Percentiles rank a stretch among this genome's conserved stretches.
Conservation (phyloP, 495 filamentous ascomycete species). For the Tetracladium setigerum region DNA sequence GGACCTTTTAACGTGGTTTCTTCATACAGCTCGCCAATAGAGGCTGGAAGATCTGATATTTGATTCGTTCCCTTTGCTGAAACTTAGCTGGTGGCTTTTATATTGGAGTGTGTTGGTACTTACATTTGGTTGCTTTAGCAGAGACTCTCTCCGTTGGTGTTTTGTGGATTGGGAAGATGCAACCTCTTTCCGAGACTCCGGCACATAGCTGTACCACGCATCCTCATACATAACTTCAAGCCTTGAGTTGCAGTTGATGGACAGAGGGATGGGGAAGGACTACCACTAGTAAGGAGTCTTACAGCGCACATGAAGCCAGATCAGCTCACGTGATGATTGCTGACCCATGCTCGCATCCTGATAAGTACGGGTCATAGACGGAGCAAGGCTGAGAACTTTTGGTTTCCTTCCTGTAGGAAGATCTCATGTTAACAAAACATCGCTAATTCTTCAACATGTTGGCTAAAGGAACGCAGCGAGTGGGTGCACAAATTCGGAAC, state of each 20-base stretch:
- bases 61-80: conserved; percentile 30
- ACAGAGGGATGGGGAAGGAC: too few relatives aligned
- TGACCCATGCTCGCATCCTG: too few relatives aligned
- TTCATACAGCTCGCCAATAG: conserved; percentile 41
- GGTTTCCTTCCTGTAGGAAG: too few relatives aligned
- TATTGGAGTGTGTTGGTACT: conserved; percentile 24
- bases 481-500: not conserved
- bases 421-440: too few relatives aligned
- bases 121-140: conserved; percentile 65
- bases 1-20: conserved; percentile 44
- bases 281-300: too few relatives aligned
- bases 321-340: too few relatives aligned
- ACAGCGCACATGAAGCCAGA: too few relatives aligned
- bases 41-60: conserved; percentile 27
- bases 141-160: conserved; percentile 53
- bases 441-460: too few relatives aligned
- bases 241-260: not conserved
- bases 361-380: too few relatives aligned
- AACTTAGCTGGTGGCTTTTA: conserved; percentile 27
- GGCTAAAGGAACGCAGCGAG: conserved; percentile 1
- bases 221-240: conserved; percentile 58
- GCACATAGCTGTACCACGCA: conserved; percentile 62
- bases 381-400: too few relatives aligned
- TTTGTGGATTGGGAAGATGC: conserved; percentile 29
- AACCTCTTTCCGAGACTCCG: conserved; percentile 39